These are phyloP conservation scores for Butyriboletus appendiculatus DNA, from an alignment of 1,284 basidiomycete genomes.

Conservation along the genomic window DNA sequence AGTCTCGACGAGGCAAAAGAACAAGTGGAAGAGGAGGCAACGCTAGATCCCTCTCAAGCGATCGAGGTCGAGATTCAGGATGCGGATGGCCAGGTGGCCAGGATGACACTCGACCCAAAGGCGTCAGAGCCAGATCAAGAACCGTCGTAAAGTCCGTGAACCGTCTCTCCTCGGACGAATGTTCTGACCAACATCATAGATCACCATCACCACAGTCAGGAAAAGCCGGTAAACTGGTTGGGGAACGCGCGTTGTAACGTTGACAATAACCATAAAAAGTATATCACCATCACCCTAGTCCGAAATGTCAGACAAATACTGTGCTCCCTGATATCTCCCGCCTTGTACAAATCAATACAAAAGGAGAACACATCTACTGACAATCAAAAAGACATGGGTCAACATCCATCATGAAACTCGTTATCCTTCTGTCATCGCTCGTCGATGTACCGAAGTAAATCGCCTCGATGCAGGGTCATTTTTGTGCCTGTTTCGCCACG, in stretches of 20 bases:
- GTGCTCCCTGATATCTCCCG: background rate
- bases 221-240: background rate
- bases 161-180: background rate
- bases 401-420: background rate
- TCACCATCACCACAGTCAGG: background rate
- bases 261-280: background rate
- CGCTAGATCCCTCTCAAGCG: conserved; percentile 20
- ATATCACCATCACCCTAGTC: background rate
- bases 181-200: background rate
- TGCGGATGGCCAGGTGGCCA: conserved; percentile 62
- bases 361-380: background rate
- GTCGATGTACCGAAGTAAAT: conserved; percentile 6
- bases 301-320: background rate
- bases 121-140: conserved; percentile 26
- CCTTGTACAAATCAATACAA: conserved; percentile 12
- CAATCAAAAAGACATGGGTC: background rate
- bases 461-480: conserved; percentile 23
- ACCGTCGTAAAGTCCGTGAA: conserved; percentile 1
- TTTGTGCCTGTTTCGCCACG: conserved; percentile 24
- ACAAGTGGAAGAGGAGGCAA: conserved; percentile 32
- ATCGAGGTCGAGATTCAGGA: conserved; percentile 61
- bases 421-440: conserved; percentile 7
- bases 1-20: conserved; percentile 50
- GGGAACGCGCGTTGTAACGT: background rate
- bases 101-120: conserved; percentile 48